phyloP scores from a whole-genome alignment of 2,329 filamentous ascomycete genomes.

The Clonostachys byssicola region DNA sequence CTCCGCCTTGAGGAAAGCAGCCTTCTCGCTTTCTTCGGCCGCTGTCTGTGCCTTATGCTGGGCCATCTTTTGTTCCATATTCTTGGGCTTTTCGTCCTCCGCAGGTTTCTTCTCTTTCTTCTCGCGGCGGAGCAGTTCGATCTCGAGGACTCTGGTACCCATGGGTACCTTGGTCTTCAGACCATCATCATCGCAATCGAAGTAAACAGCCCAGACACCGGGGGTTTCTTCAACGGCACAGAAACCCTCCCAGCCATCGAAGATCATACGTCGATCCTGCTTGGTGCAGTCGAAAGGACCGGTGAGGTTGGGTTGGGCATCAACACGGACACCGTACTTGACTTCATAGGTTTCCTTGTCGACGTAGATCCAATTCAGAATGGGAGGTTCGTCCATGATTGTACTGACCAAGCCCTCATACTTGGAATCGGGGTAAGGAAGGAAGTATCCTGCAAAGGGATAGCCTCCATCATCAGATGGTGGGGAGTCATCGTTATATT shows the following conservation, averaged over 20 bases:
- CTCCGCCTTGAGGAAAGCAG: too few relatives aligned
- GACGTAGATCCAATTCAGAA: conserved; percentile 53
- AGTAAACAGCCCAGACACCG: conserved; percentile 41
- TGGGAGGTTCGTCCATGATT: conserved; percentile 46
- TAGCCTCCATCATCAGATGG: conserved; percentile 47
- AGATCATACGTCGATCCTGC: conserved; percentile 43
- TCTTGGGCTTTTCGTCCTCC: background rate
- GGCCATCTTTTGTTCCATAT: background rate
- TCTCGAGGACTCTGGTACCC: conserved; percentile 46
- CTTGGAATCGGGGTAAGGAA: conserved; percentile 57
- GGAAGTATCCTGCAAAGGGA: conserved; percentile 58
- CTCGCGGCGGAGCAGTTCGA: conserved; percentile 50
- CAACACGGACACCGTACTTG: conserved; percentile 57
- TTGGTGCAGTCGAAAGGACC: conserved; percentile 75
- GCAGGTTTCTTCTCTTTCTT: conserved; percentile 23
- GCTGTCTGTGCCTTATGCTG: conserved; percentile 13
- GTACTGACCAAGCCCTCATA: conserved; percentile 52
- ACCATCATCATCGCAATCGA: conserved; percentile 39
- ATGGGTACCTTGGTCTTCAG: conserved; percentile 36
- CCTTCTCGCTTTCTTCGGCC: too few relatives aligned
- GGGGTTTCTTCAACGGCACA: conserved; percentile 35
- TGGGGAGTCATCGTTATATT: conserved; percentile 16
- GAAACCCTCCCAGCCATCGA: conserved; percentile 46
- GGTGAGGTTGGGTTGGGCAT: conserved; percentile 67
- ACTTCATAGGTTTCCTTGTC: conserved; percentile 44